Evolutionary conservation across 768 basidiomycete species (phyloP).

Genomic region (Podaxis sp.): DNA sequence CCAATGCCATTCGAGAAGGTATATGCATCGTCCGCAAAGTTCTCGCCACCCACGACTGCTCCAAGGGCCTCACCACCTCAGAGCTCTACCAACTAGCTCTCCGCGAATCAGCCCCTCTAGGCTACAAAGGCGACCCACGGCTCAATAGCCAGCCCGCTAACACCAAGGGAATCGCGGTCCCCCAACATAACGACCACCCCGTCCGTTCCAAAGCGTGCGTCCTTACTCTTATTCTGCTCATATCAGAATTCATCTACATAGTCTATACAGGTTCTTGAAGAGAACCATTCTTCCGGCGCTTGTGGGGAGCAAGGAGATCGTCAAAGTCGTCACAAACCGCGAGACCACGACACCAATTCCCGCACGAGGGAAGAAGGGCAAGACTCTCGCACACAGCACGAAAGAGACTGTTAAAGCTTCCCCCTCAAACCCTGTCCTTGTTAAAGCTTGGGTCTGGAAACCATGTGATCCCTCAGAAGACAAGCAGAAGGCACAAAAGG

Average conservation of each 20-base stretch:
- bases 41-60: neutral
- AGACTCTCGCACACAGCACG: neutral
- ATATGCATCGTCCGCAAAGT: constrained; percentile 2
- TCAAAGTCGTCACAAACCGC: neutral
- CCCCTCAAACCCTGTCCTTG: neutral
- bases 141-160: neutral
- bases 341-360: neutral
- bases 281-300: neutral
- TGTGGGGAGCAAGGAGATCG: neutral
- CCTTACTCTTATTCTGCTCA: neutral
- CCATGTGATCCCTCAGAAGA: neutral
- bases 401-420: neutral
- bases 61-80: constrained; percentile 34
- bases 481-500: neutral
- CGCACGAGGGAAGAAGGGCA: constrained; percentile 1
- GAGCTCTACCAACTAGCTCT: constrained; percentile 38
- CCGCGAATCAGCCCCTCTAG: constrained; percentile 27
- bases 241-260: neutral
- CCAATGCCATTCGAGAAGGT: constrained; percentile 3
- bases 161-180: neutral
- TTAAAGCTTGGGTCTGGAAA: constrained; percentile 6
- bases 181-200: neutral
- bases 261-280: neutral
- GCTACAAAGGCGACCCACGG: constrained; percentile 24
- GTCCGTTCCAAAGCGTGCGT: constrained; percentile 1